Evolutionary conservation across 2,329 filamentous ascomycete genomes (phyloP).

Genomic region (Bipolaris sorokiniana): DNA sequence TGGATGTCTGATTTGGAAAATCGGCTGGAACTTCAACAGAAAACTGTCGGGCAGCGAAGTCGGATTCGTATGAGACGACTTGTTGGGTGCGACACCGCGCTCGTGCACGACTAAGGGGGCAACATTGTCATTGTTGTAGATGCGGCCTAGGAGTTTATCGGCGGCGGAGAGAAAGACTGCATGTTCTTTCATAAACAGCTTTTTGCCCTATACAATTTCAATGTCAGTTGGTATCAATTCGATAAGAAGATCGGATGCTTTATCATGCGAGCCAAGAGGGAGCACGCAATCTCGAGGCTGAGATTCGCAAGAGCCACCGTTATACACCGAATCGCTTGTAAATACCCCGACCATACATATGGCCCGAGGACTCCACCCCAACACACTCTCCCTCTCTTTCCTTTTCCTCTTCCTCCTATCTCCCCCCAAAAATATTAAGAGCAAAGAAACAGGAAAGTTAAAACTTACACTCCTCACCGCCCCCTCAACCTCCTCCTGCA

Average conservation of each 20-base stretch:
- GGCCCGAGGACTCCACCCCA: neutral
- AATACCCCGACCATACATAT: neutral
- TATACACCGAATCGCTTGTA: too few species aligned
- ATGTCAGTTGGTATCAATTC: neutral
- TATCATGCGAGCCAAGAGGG: neutral
- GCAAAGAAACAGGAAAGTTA: neutral
- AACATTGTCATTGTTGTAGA: conserved; percentile 7
- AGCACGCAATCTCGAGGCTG: conserved; percentile 15
- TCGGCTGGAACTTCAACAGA: conserved; percentile 20
- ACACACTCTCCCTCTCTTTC: neutral
- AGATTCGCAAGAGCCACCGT: neutral
- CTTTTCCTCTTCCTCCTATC: neutral
- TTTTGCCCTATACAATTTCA: conserved; percentile 8
- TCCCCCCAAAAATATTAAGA: neutral
- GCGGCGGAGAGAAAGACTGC: conserved; percentile 11
- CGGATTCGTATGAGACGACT: conserved; percentile 17
- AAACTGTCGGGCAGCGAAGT: conserved; percentile 21
- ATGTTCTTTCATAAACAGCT: conserved; percentile 25
- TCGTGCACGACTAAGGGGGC: conserved; percentile 6
- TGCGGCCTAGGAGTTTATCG: conserved; percentile 14
- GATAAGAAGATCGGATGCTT: neutral
- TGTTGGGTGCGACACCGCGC: conserved; percentile 3
- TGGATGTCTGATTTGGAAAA: conserved; percentile 27
- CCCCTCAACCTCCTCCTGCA: conserved; percentile 24
- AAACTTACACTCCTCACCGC: conserved; percentile 22